Conservation (phyloP, 2,329 filamentous ascomycete genomes). For the Pseudogymnoascus sp. region DNA sequence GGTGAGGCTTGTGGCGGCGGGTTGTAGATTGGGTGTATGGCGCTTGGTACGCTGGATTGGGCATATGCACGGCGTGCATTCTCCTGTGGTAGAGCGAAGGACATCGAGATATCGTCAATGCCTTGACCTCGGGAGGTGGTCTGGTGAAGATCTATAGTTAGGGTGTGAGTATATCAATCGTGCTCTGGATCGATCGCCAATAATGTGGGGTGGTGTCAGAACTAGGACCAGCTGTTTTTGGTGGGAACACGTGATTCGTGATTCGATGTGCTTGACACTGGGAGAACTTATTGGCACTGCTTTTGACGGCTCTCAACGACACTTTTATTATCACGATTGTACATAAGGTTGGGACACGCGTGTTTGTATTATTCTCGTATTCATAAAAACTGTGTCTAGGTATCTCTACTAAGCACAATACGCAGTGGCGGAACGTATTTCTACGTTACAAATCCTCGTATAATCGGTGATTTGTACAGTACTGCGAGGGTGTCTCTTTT, state of each 20-base stretch:
- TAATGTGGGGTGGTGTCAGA: slow-evolving; percentile 9
- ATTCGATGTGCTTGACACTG: neutral
- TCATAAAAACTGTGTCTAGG: slow-evolving; percentile 11
- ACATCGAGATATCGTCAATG: slow-evolving; percentile 8
- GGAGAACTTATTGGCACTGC: neutral
- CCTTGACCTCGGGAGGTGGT: slow-evolving; percentile 4
- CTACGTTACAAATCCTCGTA: slow-evolving; percentile 7
- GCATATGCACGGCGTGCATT: slow-evolving; percentile 10
- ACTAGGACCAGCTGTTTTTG: neutral
- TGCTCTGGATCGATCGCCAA: slow-evolving; percentile 6
- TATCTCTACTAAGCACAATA: slow-evolving; percentile 9
- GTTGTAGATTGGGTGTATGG: slow-evolving; percentile 9
- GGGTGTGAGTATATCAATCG: slow-evolving; percentile 11
- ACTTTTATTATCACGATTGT: neutral
- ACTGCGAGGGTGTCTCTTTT: neutral
- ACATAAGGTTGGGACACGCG: neutral
- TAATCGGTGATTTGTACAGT: neutral
- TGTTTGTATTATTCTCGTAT: slow-evolving; percentile 10
- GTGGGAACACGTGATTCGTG: neutral
- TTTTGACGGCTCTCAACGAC: neutral
- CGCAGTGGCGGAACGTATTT: neutral
- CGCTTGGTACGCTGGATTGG: neutral
- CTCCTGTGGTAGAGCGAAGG: slow-evolving; percentile 9
- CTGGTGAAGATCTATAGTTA: slow-evolving; percentile 5
- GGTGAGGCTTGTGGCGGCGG: neutral